Base-by-base conservation (phyloP, 1,284 basidiomycete genomes). In the Cutaneotrichosporon mucoides region DNA sequence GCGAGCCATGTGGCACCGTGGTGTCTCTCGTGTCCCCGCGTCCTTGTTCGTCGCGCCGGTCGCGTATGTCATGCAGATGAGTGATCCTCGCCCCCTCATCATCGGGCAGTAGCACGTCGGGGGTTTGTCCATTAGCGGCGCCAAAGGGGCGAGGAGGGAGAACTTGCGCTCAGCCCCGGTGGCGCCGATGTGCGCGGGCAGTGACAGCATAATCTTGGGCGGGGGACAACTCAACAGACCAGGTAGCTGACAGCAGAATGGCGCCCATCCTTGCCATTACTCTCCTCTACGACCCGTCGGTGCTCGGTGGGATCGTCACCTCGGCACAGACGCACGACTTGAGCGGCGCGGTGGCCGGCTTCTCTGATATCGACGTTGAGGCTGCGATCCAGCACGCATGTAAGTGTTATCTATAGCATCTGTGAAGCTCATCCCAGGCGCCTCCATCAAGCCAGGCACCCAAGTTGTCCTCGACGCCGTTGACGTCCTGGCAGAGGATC, bases 381-480 rank as follows among this genome's bases (percentile, higher is more conserved):
- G 35, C 41, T 9, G 38, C 33, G 34, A 61, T 71, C 13, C 43
- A 56, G 41, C 33, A 64, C 4, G 53, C 64, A 0, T 69, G 73
- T 75, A 50, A 44, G 70, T 62, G 5, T 24, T 24, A 3, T 24
- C 24, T 24, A 24, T 24, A 24, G 24, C 24, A 24, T 24, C 24
- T 24, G 24, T 24, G 24, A 24, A 24, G 8, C 50, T 65, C 36
- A 60, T 53, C 2, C 6, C 47, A 73, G 69, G 66, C 59, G 16
- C 53, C 3, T 15, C 49, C 5, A 60, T 66, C 13, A 42, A 52
- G 1, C 48, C 59, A 5, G 61, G 66, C 2, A 62, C 67, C 12
- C 71, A 76, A 53, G 66, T 77, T 1, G 71, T 68, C 42, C 68
- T 78, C 37, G 76, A 78, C 59, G 75, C 70, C 0, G 50, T 71